Evolutionary conservation across 352 stramenopile species (phyloP).

Genomic region (Peronospora belbahrii): DNA sequence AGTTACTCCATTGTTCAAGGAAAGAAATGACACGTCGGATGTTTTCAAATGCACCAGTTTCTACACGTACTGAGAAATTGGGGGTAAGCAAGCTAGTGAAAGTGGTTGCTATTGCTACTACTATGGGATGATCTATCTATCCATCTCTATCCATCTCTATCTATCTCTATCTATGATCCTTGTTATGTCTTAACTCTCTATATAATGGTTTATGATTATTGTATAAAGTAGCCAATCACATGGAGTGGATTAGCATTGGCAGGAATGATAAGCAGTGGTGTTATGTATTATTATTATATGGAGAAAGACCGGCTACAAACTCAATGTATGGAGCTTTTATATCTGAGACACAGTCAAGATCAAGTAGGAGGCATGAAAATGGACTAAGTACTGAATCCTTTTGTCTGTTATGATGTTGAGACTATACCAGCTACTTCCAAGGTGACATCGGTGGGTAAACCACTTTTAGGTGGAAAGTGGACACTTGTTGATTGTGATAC

Average conservation of each 20-base stretch:
- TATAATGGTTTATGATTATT: not conserved
- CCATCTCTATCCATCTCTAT: too few relatives aligned
- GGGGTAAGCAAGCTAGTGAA: conserved; percentile 28
- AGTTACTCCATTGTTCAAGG: conserved; percentile 10
- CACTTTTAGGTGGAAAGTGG: conserved; percentile 87
- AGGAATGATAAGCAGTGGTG: conserved; percentile 54
- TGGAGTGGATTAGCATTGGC: conserved; percentile 80
- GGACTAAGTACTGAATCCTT: too few relatives aligned
- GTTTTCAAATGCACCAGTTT: conserved; percentile 27
- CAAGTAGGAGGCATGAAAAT: too few relatives aligned
- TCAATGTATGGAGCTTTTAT: conserved; percentile 40
- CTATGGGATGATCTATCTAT: too few relatives aligned
- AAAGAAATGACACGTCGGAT: conserved; percentile 15
- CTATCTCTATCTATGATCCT: too few relatives aligned
- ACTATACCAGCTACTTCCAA: conserved; percentile 83
- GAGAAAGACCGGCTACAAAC: conserved; percentile 86
- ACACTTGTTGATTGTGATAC: conserved; percentile 89
- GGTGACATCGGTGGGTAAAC: conserved; percentile 86
- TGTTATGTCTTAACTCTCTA: too few relatives aligned
- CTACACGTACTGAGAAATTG: conserved; percentile 49
- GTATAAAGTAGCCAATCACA: conserved; percentile 52
- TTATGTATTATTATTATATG: conserved; percentile 84
- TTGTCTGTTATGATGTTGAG: too few relatives aligned
- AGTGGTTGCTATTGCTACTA: too few relatives aligned
- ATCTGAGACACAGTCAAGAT: conserved; percentile 4